These are phyloP conservation scores for Colletotrichum lindemuthianum DNA, from an alignment of 2,329 filamentous ascomycete genomes.

Conservation along the genomic window DNA sequence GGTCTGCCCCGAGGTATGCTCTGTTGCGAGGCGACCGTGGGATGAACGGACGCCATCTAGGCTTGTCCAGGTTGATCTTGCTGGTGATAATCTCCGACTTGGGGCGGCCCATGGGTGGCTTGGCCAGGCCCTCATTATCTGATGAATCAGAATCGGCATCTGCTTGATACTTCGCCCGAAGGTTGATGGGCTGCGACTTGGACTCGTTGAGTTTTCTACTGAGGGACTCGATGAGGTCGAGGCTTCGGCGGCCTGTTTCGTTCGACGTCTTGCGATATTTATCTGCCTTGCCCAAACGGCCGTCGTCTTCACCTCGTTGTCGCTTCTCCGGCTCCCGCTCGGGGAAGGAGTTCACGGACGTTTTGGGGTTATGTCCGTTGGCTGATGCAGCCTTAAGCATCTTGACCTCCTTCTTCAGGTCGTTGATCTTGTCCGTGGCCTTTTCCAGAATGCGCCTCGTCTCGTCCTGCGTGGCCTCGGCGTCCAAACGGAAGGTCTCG, in stretches of 20 bases:
- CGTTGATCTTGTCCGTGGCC: slow-evolving; percentile 66
- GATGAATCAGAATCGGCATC: slow-evolving; percentile 38
- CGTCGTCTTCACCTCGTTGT: slow-evolving; percentile 14
- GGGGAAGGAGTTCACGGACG: slow-evolving; percentile 1
- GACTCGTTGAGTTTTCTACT: slow-evolving; percentile 37
- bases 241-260: slow-evolving; percentile 37
- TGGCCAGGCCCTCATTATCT: slow-evolving; percentile 23
- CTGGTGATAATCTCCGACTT: slow-evolving; percentile 27
- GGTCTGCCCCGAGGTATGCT: slow-evolving; percentile 48
- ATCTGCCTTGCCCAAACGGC: slow-evolving; percentile 19
- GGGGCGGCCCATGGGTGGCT: slow-evolving; percentile 13
- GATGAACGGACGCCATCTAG: slow-evolving; percentile 54
- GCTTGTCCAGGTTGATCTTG: slow-evolving; percentile 42
- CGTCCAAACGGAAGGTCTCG: slow-evolving; percentile 62
- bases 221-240: slow-evolving; percentile 40
- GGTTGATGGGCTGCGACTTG: slow-evolving; percentile 38
- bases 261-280: slow-evolving; percentile 24
- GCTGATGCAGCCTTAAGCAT: slow-evolving; percentile 49
- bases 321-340: slow-evolving; percentile 20
- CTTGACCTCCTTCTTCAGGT: slow-evolving; percentile 64
- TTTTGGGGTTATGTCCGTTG: slow-evolving; percentile 23
- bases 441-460: slow-evolving; percentile 64
- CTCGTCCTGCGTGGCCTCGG: slow-evolving; percentile 64
- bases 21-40: slow-evolving; percentile 53
- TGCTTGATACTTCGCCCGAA: slow-evolving; percentile 49